These are phyloP conservation scores for Yueomyces sp. DNA, from an alignment of 1,139 yeast species.

Conservation along the genomic window DNA sequence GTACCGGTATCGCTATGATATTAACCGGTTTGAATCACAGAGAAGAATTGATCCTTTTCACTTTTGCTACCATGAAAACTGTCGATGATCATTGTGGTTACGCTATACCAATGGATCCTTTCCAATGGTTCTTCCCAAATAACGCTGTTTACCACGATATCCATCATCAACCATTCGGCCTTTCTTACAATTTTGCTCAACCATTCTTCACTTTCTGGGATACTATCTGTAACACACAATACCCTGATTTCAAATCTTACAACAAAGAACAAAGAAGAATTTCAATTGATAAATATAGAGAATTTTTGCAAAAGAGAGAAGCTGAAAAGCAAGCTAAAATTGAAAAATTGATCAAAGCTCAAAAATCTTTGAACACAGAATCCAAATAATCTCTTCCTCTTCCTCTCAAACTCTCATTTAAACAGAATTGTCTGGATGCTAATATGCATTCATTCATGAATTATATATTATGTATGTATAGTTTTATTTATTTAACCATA, in stretches of 20 bases:
- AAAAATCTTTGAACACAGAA: too few relatives aligned
- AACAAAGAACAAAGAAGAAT: constrained; percentile 43
- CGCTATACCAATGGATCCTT: constrained; percentile 77
- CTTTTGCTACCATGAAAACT: constrained; percentile 87
- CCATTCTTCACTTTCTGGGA: constrained; percentile 97
- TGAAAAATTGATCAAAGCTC: neutral
- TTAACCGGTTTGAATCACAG: constrained; percentile 56
- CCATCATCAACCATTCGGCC: constrained; percentile 93
- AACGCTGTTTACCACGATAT: constrained; percentile 93
- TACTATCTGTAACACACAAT: constrained; percentile 53
- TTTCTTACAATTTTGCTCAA: constrained; percentile 88
- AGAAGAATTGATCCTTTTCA: constrained; percentile 60
- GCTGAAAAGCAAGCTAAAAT: constrained; percentile 11
- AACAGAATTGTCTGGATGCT: too few relatives aligned
- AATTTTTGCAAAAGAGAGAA: constrained; percentile 39
- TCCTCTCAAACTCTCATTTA: neutral
- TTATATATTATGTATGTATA: too few relatives aligned
- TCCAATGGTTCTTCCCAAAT: constrained; percentile 84
- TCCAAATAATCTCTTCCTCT: neutral
- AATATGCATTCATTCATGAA: too few relatives aligned
- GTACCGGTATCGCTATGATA: constrained; percentile 74
- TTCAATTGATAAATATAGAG: constrained; percentile 47
- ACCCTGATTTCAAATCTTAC: constrained; percentile 50
- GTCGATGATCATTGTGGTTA: constrained; percentile 98
- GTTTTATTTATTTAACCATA: too few relatives aligned